Evolutionary conservation across 768 basidiomycete species (phyloP), one percentile per base, ranked within the genome.

Genomic region (Boletus tylopilopsis): DNA sequence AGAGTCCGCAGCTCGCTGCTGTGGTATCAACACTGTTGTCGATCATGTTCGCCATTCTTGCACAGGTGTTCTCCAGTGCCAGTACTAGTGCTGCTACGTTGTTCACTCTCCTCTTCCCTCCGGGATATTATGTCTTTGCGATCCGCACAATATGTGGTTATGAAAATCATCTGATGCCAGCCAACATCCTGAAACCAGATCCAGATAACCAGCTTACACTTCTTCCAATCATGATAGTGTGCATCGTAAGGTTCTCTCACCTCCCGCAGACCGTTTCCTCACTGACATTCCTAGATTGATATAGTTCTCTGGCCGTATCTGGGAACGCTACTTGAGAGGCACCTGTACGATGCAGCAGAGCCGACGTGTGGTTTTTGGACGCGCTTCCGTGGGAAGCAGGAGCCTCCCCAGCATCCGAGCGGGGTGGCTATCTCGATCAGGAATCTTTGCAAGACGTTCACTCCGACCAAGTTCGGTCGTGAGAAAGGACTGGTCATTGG

Each of bases 241-340:
- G 80, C 3, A 66, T 86, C 21, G 88, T 88, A 64, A 61, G 80
- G 64, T n/a, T 32, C 18, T 38, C 30, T 52, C 42, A 15, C 16
- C n/a, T 1, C 35, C 13, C 18, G 32, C n/a, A n/a, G 18, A 8
- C 9, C 18, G 1, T 2, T 23, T 27, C 25, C 32, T 37, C 27
- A 43, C 11, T 5, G 2, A 0, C 2, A 1, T 30, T 46, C n/a
- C 5, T 38, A 89, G 87, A 75, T 90, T 50, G 73, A 82, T 58
- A 69, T 88, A 23, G 82, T 90, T 67, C 64, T 91, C 5, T 90
- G 85, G 81, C 89, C 89, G 1, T 81, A 72, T 45, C 58, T 90
- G 6, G 85, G 82, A 2, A 67, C 77, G 7, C 63, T 82, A 9
- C 66, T 81, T 8, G 89, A 91, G 63, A 71, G 74, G 12, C 63